phyloP scores from a whole-genome alignment of 2,329 filamentous ascomycete species.

The Grosmannia clavigera region DNA sequence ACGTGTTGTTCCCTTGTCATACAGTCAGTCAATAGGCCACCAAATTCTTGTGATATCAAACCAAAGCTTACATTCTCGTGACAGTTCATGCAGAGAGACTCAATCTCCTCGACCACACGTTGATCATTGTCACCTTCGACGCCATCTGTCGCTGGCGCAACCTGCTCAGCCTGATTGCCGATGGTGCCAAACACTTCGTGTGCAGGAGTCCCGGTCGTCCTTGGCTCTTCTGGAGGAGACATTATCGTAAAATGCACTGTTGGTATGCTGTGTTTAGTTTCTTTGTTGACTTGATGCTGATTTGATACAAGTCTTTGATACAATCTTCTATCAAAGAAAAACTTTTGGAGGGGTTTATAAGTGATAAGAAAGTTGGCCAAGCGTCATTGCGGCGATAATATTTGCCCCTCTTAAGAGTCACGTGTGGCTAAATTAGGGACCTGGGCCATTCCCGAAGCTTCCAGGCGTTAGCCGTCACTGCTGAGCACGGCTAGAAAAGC shows the following conservation, averaged over 20 bases:
- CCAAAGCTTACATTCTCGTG: slow-evolving; percentile 51
- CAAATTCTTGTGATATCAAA: background rate
- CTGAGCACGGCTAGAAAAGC: background rate
- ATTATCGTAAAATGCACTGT: slow-evolving; percentile 14
- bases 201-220: slow-evolving; percentile 22
- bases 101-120: slow-evolving; percentile 53
- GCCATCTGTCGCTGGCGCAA: slow-evolving; percentile 23
- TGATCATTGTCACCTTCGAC: slow-evolving; percentile 31
- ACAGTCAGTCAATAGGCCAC: background rate
- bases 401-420: slow-evolving; percentile 5
- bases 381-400: slow-evolving; percentile 1
- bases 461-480: background rate
- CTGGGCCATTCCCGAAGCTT: slow-evolving; percentile 11
- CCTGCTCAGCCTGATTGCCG: slow-evolving; percentile 45
- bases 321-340: slow-evolving; percentile 2
- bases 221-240: slow-evolving; percentile 20
- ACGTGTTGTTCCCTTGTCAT: slow-evolving; percentile 52
- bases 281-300: background rate
- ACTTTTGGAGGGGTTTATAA: slow-evolving; percentile 8
- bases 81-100: slow-evolving; percentile 81
- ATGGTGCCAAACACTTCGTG: slow-evolving; percentile 50
- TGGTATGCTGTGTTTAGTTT: background rate
- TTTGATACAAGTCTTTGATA: background rate
- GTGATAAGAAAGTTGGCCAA: background rate
- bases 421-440: background rate